Evolutionary conservation across 768 basidiomycete genomes (phyloP).

Genomic region (Mycena floridula): DNA sequence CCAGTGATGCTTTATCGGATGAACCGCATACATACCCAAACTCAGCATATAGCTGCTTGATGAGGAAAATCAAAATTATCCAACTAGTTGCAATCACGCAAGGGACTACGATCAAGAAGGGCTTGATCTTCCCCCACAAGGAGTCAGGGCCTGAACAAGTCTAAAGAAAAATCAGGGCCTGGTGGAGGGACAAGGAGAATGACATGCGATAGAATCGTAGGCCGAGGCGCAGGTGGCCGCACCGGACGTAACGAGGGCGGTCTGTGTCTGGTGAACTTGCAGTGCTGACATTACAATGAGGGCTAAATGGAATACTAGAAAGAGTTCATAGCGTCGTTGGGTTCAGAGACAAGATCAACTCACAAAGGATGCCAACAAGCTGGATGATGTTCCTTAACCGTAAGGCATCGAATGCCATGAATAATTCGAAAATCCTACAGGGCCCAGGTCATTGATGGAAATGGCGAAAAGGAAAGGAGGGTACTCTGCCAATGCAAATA

Average conservation of each 20-base stretch:
- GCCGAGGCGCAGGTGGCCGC: constrained; percentile 27
- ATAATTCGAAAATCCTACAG: constrained; percentile 76
- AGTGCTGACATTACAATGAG: constrained; percentile 70
- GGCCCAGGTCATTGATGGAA: not conserved
- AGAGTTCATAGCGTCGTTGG: no score
- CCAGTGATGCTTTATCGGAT: not conserved
- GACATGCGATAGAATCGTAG: constrained; percentile 34
- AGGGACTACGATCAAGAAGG: constrained; percentile 69
- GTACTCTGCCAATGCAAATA: constrained; percentile 80
- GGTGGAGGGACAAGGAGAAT: not conserved
- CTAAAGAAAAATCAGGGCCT: constrained; percentile 22
- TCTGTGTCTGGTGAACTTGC: constrained; percentile 70
- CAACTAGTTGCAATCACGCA: constrained; percentile 62
- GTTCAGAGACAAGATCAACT: constrained; percentile 11
- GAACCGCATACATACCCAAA: constrained; percentile 58
- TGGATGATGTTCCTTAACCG: constrained; percentile 75
- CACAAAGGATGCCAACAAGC: constrained; percentile 66
- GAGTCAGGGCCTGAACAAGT: constrained; percentile 42
- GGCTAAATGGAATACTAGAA: constrained; percentile 67
- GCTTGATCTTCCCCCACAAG: constrained; percentile 54
- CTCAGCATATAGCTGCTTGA: constrained; percentile 67
- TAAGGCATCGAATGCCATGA: constrained; percentile 82
- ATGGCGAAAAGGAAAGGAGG: constrained; percentile 13
- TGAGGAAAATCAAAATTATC: constrained; percentile 61
- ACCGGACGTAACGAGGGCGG: constrained; percentile 40